Evolutionary conservation across 257 asterid species (phyloP).

Genomic region (Solanum acaule): DNA sequence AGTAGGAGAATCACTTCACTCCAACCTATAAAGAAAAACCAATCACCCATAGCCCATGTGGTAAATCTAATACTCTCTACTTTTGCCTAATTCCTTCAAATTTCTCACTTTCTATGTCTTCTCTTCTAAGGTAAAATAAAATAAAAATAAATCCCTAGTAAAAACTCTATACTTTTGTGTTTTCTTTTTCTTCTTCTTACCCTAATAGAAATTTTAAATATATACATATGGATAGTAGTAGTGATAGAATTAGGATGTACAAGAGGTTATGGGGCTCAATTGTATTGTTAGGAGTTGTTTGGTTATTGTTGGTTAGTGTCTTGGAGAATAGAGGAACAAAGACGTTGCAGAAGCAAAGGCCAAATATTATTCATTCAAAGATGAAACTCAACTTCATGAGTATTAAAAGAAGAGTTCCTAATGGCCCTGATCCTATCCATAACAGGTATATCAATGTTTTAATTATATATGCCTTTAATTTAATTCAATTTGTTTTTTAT

Average conservation of each 20-base stretch:
- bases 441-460: not conserved
- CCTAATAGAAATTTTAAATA: not conserved
- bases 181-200: not conserved
- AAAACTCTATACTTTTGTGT: not conserved
- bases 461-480: not conserved
- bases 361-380: not conserved
- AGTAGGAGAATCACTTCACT: constrained; percentile 8
- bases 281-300: not conserved
- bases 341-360: not conserved
- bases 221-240: not conserved
- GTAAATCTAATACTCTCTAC: not conserved
- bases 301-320: not conserved
- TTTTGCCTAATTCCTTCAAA: not conserved
- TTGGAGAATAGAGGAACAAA: not conserved
- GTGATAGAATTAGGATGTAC: not conserved
- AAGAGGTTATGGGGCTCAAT: not conserved
- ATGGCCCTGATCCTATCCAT: constrained; percentile 3
- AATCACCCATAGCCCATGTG: not conserved
- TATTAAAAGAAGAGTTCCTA: constrained; percentile 3
- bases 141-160: not conserved
- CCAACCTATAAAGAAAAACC: constrained; percentile 2
- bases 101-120: not conserved
- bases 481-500: not conserved
- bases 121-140: not conserved
- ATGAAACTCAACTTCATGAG: not conserved